Evolutionary conservation across 2,329 filamentous ascomycete species (phyloP), one percentile per base, ranked within the genome.

Genomic region (Colletotrichum endophyticum): DNA sequence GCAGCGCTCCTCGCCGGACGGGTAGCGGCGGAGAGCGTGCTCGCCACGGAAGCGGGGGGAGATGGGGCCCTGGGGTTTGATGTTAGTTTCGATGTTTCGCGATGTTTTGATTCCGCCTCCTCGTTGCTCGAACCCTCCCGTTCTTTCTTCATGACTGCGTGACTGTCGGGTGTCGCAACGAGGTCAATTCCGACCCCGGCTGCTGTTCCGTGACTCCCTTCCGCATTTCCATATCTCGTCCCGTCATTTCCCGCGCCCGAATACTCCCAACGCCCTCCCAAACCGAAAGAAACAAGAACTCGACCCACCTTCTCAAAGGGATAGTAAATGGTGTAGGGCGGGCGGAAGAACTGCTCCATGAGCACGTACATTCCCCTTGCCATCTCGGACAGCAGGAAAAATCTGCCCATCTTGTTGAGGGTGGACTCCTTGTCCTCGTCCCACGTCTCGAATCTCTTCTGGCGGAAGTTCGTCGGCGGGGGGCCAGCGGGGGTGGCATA

Each of bases 261-360:
- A 59, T 59, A 25, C 25, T 25, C 25, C 8, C 22, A 12, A 61
- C 22, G 19, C 44, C n/a, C n/a, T 44, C 25, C 11, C 15, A 22
- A 22, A 34, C 22, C 19, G 8, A 25, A 28, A 19, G 11, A 34
- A 32, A 25, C 64, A 73, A 36, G 9, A 49, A 15, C 6, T 36
- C 34, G n/a, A 82, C 83, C 67, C 86, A 92, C 91, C 91, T 99
- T 99, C 86, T 99, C 97, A 87, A 98, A 99, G 59, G 97, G 97
- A 84, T 99, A 99, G 90, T 93, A 98, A 84, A 99, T 99, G 67
- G 97, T 99, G 91, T 91, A 99, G 95, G 97, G 96, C 88, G 96
- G 95, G 86, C 97, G 91, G 90, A 99, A 99, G 92, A 94, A 99
- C 89, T 99, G 96, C 91, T 99, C 97, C 84, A 99, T 85, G 86